Evolutionary conservation across 73 alveolate species (phyloP), one percentile per base, ranked within the genome.

Genomic region (Effrenium voratum): DNA sequence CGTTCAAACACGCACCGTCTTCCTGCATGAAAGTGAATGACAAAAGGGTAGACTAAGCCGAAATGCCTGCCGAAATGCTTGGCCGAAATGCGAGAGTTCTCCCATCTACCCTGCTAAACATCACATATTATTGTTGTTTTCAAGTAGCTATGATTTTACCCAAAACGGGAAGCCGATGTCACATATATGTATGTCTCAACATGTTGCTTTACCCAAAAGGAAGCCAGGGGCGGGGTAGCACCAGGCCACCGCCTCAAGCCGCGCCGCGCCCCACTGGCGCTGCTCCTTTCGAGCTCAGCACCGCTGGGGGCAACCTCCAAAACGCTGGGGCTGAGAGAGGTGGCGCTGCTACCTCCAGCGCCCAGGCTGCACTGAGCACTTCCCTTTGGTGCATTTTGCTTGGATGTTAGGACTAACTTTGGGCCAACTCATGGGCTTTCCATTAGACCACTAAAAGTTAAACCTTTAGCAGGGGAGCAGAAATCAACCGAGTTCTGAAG

Each of bases 231-330:
- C n/a, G n/a, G n/a, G n/a, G n/a, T n/a, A n/a, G n/a, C n/a, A n/a
- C 79, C 41, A 80, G 91, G 91, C 47, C 91, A 80, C 5, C 91
- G 91, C 24, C 2, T 80, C 26, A 80, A 80, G 91, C 91, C 91
- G 22, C 91, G 91, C 46, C 22, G 30, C 15, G 30, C 91, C 41
- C 91, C 70, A 0, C 46, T 80, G 68, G 91, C 91, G 43, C 45
- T 80, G 91, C 70, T 80, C 70, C 91, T 80, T 16, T 47, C n/a
- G n/a, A n/a, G n/a, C n/a, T n/a, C n/a, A n/a, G n/a, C n/a, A n/a
- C 63, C 19, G 63, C 63, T 52, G 19, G 63, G 63, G 63, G 8
- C 19, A 8, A 52, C 63, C 63, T 52, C 63, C 26, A n/a, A 52
- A 52, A 12, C 63, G 63, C 19, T 8, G 63, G 63, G 63, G 63